Evolutionary conservation across 306 rosid genomes (phyloP), one percentile per base, ranked within the genome.

Genomic region (Fagus crenata): DNA sequence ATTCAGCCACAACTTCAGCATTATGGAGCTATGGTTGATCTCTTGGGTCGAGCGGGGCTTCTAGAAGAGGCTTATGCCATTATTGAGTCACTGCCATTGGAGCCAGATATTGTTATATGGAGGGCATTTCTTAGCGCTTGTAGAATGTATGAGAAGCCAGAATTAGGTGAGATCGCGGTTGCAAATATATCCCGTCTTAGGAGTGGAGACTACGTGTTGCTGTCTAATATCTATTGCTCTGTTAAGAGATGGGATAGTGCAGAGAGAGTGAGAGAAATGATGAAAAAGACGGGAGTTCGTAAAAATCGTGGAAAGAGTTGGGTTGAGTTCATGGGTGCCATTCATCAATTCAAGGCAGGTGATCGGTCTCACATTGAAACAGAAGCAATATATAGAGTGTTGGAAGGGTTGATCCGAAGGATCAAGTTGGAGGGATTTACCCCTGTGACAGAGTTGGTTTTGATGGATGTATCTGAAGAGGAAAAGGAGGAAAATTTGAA

Each of bases 391-490:
- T 76, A 82, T 58, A 73, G 81, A 56, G 89, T 89, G 80, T 76
- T 91, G 77, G 88, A 87, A 77, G 89, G 90, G 42, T 88, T 91
- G 83, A 59, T 80, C 49, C 81, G 73, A 58, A 80, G 83, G 80
- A 82, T 88, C 59, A 85, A 83, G 81, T 31, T 72, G 68, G 89
- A 80, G 78, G 93, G 97, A 6, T 88, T 89, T 80, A 73, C 17
- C 32, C 86, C 91, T 71, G 80, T 82, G 85, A 89, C 91, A 0
- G 97, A 86, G 51, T 78, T 91, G 43, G 94, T 91, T 80, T 81
- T 89, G 79, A 89, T 91, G 93, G 97, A 89, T 84, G 92, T 89
- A 63, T 89, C 93, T 33, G 92, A 86, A 77, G 97, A 91, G 86
- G 92, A 91, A 78, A 89, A 86, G 80, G 93, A 88, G 80, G 92